Conservation (phyloP, 805 yeast species). For the Lipomyces japonicus region DNA sequence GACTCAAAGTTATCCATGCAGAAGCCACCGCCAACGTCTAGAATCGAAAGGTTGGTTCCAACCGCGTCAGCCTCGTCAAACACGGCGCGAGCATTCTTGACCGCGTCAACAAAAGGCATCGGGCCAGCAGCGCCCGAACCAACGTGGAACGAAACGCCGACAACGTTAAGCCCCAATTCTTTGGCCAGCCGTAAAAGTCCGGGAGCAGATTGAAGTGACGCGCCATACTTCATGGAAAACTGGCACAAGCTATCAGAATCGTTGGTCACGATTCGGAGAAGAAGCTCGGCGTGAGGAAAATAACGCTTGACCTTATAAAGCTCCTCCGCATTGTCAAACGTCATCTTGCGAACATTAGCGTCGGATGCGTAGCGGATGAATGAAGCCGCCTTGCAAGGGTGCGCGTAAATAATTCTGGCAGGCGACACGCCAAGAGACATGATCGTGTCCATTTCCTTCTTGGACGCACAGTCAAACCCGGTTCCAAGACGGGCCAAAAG, state of each 20-base stretch:
- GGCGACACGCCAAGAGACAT: conserved; percentile 61
- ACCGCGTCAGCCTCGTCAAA: conserved; percentile 55
- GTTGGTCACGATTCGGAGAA: conserved; percentile 83
- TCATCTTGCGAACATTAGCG: conserved; percentile 61
- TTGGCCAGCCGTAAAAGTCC: conserved; percentile 59
- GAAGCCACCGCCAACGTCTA: conserved; percentile 96
- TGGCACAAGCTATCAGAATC: conserved; percentile 85
- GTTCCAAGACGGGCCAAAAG: conserved; percentile 60
- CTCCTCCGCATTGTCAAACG: conserved; percentile 87
- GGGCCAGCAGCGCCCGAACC: conserved; percentile 89
- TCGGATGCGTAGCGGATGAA: conserved; percentile 68
- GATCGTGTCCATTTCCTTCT: conserved; percentile 69
- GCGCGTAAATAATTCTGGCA: conserved; percentile 76
- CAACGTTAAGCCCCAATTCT: conserved; percentile 57
- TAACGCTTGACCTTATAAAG: conserved; percentile 62
- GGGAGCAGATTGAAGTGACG: conserved; percentile 53
- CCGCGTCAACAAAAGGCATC: conserved; percentile 62
- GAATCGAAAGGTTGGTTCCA: conserved; percentile 50
- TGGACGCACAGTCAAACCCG: conserved; percentile 91
- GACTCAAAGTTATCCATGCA: conserved; percentile 53
- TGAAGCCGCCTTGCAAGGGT: conserved; percentile 88
- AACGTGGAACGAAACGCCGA: conserved; percentile 91
- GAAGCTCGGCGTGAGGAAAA: conserved; percentile 66
- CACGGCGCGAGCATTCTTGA: conserved; percentile 62
- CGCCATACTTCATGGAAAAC: conserved; percentile 85